Evolutionary conservation across 2,329 filamentous ascomycete species (phyloP), one percentile per base, ranked within the genome.

Genomic region (Cyphellophora attinorum): DNA sequence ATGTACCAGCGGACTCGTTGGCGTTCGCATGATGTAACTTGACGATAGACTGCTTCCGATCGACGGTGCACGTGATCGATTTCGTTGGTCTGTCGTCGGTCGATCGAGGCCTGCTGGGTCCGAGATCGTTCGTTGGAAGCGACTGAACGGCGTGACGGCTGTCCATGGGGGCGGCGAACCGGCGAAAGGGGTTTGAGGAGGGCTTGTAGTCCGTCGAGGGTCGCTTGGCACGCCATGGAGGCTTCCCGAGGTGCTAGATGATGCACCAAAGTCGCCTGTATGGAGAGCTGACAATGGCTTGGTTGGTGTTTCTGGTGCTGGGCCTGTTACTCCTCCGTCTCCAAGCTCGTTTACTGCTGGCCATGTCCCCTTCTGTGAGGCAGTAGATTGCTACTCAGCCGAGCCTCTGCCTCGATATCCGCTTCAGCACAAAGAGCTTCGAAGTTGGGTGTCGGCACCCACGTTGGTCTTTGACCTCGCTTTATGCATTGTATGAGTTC

Each of bases 1-100:
- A 51, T 95, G 79, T 1, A 93, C 88, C 8, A 98, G 66, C 11
- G 91, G 91, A 50, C 88, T 96, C 2, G 91, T 96, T 0, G 91
- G 89, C 2, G 84, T 76, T 58, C 89, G 81, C 42, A 93, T 81
- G 19, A 82, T 70, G 55, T 94, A 95, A 48, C 76, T 86, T 2
- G 79, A 81, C 0, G 82, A 80, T 11, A 83, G 68, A 1, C 85
- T 82, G 5, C 79, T 85, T 3, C 79, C 80, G 6, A 81, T 52
- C 1, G 76, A 79, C 5, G 79, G 79, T 12, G 70, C 62, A 14
- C 65, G 59, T 0, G 68, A 37, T 29, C 44, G 35, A 35, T 30
- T 28, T 13, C 36, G 19, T 11, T 25, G 27, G 11, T 40, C 31
- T 19, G 30, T 21, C 6, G 39, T 25, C n/a, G 33, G 32, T 6